Conservation (phyloP, 306 rosid species). For the Lupinus albus region DNA sequence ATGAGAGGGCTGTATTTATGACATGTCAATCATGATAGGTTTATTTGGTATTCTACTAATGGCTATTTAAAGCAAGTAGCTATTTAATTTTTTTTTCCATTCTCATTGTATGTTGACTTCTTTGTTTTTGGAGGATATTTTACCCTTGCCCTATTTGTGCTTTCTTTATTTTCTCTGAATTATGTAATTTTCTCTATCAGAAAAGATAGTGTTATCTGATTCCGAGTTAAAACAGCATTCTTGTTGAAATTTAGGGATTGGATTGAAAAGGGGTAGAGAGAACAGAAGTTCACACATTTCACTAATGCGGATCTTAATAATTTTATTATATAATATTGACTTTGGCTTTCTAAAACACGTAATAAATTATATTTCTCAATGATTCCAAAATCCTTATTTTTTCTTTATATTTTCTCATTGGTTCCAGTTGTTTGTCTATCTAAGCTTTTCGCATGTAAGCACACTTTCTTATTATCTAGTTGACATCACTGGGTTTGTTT, state of each 20-base stretch:
- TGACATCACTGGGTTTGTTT: slow-evolving; percentile 21
- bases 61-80: slow-evolving; percentile 9
- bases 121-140: no score
- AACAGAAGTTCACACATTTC: not conserved
- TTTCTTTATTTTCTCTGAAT: no score
- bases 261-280: not conserved
- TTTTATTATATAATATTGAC: no score
- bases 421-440: not conserved
- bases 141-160: no score
- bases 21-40: not conserved
- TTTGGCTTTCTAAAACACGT: not conserved
- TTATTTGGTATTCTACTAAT: not conserved
- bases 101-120: not conserved
- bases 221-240: not conserved
- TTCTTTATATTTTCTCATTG: not conserved
- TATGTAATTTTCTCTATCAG: not conserved
- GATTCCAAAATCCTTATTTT: no score
- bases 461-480: slow-evolving; percentile 18
- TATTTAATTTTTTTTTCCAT: not conserved
- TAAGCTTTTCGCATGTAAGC: slow-evolving; percentile 15
- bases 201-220: not conserved
- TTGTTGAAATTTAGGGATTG: not conserved
- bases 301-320: not conserved
- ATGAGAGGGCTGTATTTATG: not conserved
- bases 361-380: slow-evolving; percentile 6